Conservation (phyloP, 257 asterid genomes). For the Solanum bulbocastanum region DNA sequence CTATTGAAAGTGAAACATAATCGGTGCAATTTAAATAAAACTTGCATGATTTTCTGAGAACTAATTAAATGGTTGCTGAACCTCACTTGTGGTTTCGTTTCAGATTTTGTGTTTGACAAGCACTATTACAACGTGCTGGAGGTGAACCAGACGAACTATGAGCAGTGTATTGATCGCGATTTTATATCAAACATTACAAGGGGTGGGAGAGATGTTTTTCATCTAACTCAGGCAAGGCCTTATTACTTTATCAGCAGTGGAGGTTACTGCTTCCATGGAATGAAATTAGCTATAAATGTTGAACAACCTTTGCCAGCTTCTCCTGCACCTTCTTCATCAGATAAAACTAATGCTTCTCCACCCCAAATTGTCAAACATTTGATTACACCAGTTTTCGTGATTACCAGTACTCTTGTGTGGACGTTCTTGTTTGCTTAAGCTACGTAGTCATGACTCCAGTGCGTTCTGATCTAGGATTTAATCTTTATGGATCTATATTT, state of each 20-base stretch:
- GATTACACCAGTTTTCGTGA: not conserved
- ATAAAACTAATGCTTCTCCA: not conserved
- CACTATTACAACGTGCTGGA: slow-evolving; percentile 36
- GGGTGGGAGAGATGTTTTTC: slow-evolving; percentile 56
- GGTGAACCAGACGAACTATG: slow-evolving; percentile 45
- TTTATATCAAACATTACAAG: slow-evolving; percentile 35
- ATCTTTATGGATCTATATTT: not conserved
- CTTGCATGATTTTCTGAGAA: not conserved
- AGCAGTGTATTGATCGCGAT: slow-evolving; percentile 31
- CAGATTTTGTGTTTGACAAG: slow-evolving; percentile 53
- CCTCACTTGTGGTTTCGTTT: not conserved
- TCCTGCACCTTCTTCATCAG: slow-evolving; percentile 4
- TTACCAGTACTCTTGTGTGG: not conserved
- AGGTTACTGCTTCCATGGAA: slow-evolving; percentile 46
- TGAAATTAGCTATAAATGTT: slow-evolving; percentile 44
- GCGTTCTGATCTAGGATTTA: not conserved
- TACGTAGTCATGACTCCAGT: not conserved
- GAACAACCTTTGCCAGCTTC: not conserved
- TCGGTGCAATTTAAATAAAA: not conserved
- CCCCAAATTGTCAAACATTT: not conserved
- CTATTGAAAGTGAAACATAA: not conserved
- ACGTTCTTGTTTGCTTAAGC: not conserved
- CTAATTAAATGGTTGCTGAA: not conserved
- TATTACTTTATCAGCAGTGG: slow-evolving; percentile 55
- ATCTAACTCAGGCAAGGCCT: slow-evolving; percentile 26